phyloP scores from a whole-genome alignment of 2,329 filamentous ascomycete genomes.

The Penicillium crustosum region DNA sequence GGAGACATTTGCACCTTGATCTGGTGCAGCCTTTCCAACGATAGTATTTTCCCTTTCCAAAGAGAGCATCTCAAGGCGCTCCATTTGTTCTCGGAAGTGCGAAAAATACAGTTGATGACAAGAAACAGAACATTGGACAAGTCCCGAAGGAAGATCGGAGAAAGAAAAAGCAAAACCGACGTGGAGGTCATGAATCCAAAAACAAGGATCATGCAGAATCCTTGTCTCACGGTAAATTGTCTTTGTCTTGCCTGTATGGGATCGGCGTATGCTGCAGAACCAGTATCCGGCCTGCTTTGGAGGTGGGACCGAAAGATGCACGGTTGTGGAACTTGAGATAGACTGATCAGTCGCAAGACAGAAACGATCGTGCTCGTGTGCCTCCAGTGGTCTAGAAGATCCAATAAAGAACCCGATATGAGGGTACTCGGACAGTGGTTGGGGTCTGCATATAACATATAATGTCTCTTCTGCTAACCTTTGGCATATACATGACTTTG shows the following conservation, averaged over 20 bases:
- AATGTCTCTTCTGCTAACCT: background rate
- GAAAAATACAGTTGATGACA: background rate
- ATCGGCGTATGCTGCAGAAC: background rate
- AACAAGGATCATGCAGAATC: slow-evolving; percentile 4
- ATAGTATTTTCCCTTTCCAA: background rate
- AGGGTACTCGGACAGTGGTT: background rate
- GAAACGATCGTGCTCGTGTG: background rate
- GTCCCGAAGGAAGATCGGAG: background rate
- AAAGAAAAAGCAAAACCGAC: slow-evolving; percentile 6
- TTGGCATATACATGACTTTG: background rate
- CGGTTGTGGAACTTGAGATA: slow-evolving; percentile 2
- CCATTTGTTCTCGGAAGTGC: background rate
- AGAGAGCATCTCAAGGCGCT: background rate
- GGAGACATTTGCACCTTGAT: background rate
- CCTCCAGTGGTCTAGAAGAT: background rate
- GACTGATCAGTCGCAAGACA: background rate
- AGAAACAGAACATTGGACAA: background rate
- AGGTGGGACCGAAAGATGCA: slow-evolving; percentile 1
- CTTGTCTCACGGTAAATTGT: background rate
- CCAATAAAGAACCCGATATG: background rate
- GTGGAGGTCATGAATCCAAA: background rate
- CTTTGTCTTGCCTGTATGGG: background rate
- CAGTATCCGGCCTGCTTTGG: background rate
- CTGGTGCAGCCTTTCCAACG: background rate
- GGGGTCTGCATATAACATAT: background rate